Evolutionary conservation across 1,284 basidiomycete genomes (phyloP), one percentile per base, ranked within the genome.

Genomic region (Trichosporon ovoides): DNA sequence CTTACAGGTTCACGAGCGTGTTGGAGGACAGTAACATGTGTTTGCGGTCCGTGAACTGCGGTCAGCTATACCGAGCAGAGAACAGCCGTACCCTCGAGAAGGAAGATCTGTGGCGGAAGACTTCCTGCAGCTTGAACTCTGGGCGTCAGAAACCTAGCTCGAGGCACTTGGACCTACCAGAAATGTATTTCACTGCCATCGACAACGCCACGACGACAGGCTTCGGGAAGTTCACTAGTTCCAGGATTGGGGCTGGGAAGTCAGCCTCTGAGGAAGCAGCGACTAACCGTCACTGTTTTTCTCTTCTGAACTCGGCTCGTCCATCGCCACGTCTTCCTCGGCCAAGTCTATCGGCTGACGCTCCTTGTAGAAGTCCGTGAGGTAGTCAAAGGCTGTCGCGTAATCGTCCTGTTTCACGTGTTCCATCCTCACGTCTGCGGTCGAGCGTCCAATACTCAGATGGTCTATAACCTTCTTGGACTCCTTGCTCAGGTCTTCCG

Each of bases 11-110:
- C 28, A 82, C 81, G 14, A 98, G 78, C 0, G 95, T 96, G 70
- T 91, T 94, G 38, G 86, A 86, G 57, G 88, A 90, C 50, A 98
- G 81, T 14, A 93, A 81, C 93, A 98, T 96, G 64, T 91, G 87
- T 0, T 85, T 83, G 46, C 84, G 83, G 37, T 85, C 84, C 1
- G 88, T 82, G 69, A 98, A 98, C 66, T 79, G 69, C 2, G 33
- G 53, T 54, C 19, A 58, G 50, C 14, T 20, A 7, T 10, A 9
- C 1, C 24, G 31, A 2, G 7, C 11, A 7, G 18, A 13, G 37
- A 2, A 5, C 7, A 1, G n/a, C 54, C 66, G 33, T 37, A 73
- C 75, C 59, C 82, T 85, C 16, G 79, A 81, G 75, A 93, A 96
- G 67, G 89, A 88, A 38, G 83, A 82, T 0, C 86, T 84, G 68